A percentile compares a stretch with the other conserved stretches of the same genome.
phyloP scores from a whole-genome alignment of 169 alveolate genomes.

The Plasmodium ovale region DNA sequence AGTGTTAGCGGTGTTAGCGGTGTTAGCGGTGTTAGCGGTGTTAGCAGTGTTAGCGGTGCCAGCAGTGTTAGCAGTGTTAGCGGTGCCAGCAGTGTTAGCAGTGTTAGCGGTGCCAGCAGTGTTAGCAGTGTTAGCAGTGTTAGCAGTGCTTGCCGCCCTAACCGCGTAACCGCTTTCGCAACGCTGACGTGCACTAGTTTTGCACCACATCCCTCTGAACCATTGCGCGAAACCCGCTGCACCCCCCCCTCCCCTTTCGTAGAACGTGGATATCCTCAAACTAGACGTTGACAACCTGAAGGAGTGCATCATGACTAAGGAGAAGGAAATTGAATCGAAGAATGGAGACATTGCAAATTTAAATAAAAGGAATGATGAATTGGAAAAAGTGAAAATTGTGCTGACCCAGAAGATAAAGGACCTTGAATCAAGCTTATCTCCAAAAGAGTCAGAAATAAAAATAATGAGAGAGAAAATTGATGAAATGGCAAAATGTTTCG shows the following conservation, averaged over 20 bases:
- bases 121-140: too few relatives aligned
- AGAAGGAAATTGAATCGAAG: conserved; percentile 54
- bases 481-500: conserved; percentile 75
- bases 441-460: conserved; percentile 74
- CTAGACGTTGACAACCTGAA: conserved; percentile 36
- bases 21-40: too few relatives aligned
- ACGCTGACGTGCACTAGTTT: too few relatives aligned
- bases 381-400: conserved; percentile 69
- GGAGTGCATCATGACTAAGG: conserved; percentile 22
- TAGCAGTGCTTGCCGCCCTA: too few relatives aligned
- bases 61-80: too few relatives aligned
- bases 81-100: too few relatives aligned
- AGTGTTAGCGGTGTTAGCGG: too few relatives aligned
- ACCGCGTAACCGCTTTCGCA: too few relatives aligned
- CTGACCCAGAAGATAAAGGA: conserved; percentile 59
- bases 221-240: background rate
- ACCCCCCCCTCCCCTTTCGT: background rate
- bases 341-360: conserved; percentile 35
- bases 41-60: too few relatives aligned
- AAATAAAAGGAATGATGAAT: conserved; percentile 58
- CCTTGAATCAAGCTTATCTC: conserved; percentile 66
- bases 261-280: conserved; percentile 57
- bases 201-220: too few relatives aligned
- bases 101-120: too few relatives aligned
- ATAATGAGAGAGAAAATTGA: conserved; percentile 64